A percentile compares a stretch with the other conserved stretches of the same genome.
Evolutionary conservation across 371 early-diverging fungal genomes (phyloP).

Genomic region (Hamiltosporidium magnivora): DNA sequence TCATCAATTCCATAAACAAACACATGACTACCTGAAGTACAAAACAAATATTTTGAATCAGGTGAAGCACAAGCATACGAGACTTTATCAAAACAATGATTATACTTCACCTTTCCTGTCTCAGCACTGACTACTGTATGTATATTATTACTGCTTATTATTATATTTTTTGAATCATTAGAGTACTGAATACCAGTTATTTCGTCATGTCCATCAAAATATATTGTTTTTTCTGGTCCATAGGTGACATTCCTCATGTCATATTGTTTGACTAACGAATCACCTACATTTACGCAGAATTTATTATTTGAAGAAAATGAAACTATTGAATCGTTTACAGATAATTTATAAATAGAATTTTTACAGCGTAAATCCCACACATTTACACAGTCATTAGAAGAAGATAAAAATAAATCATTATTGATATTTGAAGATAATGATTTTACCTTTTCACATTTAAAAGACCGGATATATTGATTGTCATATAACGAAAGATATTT

Average conservation of each 20-base stretch:
- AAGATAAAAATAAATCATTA: background rate
- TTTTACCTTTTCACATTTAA: background rate
- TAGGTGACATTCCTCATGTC: background rate
- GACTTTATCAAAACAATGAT: background rate
- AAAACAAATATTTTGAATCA: background rate
- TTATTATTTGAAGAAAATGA: background rate
- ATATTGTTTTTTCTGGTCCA: constrained; percentile 1
- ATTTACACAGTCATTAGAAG: background rate
- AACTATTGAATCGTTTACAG: background rate
- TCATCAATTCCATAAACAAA: background rate
- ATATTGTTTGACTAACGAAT: background rate
- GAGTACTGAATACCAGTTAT: background rate
- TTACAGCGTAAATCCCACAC: background rate
- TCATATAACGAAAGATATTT: background rate
- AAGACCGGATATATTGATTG: background rate
- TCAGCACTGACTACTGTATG: background rate
- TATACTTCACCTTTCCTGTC: background rate
- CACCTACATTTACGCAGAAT: background rate
- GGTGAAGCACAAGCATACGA: background rate
- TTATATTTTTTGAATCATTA: background rate
- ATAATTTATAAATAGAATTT: background rate
- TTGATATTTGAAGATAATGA: background rate
- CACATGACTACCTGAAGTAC: background rate
- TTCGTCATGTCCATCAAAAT: background rate
- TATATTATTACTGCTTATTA: background rate